Base-by-base conservation (phyloP, 495 filamentous ascomycete genomes). In the Tuber indicum region DNA sequence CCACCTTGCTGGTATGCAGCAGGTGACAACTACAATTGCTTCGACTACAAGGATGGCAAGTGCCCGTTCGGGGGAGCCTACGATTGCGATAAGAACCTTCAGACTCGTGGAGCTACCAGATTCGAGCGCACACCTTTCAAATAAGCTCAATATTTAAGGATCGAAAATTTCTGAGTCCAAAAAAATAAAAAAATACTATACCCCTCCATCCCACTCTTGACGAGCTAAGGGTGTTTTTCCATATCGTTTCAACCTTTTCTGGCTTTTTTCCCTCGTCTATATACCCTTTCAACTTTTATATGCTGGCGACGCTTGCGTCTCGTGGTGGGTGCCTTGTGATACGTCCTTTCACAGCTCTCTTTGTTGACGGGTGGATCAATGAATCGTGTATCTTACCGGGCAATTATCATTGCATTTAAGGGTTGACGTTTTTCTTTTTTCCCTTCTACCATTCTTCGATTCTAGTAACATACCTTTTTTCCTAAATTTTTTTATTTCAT, bases 41-140 rank as follows among this genome's bases (percentile, higher is more conserved):
- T 75, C 75, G 82, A 81, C 8, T 83, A 83, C 69, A 46, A 70
- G 19, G 66, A 39, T 39, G 77, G 74, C 41, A 80, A 75, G 44
- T 83, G 82, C 43, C 82, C 82, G 39, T 83, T 76, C 26, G 72
- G 81, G 12, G 81, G 82, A 69, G 82, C 82, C 32, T 83, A 43
- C 19, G 82, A 83, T 76, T 83, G 82, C 82, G 76, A 79, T 72
- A 42, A 73, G 39, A 76, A 76, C 62, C 71, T 76, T 41, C 77
- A 80, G 58, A 46, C 58, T 43, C 79, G 78, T 77, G 76, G 78
- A 44, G 77, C 78, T 14, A n/a, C 79, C 36, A 80, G 74, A 52
- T 78, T 79, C 66, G 77, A 80, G 71, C 78, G 78, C 69, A 23
- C 74, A 12, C 78, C 78, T 26, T 80, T 80, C 42, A 62, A 39